phyloP scores from a whole-genome alignment of 163 green algal species.

The Prototheca wickerhamii region DNA sequence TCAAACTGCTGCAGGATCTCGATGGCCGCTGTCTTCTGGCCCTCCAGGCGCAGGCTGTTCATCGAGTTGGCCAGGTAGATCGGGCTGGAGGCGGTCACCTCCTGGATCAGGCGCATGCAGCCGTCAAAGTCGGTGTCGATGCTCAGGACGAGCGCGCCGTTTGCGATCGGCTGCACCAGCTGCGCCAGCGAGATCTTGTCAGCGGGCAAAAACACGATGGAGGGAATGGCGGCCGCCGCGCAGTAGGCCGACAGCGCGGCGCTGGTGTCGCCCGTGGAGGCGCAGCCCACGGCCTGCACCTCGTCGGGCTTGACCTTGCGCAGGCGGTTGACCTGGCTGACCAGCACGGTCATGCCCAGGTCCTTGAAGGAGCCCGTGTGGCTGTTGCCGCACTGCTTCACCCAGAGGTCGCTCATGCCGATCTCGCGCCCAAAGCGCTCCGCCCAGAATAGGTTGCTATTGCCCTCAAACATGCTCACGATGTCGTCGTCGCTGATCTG shows the following conservation, averaged over 20 bases:
- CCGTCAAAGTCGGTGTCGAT: slow-evolving; percentile 99
- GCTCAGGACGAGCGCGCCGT: slow-evolving; percentile 91
- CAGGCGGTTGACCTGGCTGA: slow-evolving; percentile 93
- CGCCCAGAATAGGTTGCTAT: slow-evolving; percentile 98
- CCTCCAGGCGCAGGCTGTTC: slow-evolving; percentile 94
- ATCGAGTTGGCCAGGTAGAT: slow-evolving; percentile 99
- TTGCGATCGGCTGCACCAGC: slow-evolving; percentile 97
- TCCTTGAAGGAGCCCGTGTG: slow-evolving; percentile 99
- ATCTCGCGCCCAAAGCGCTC: slow-evolving; percentile 93
- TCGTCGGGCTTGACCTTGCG: slow-evolving; percentile 73
- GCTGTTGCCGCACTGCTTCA: slow-evolving; percentile 99
- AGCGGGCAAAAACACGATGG: slow-evolving; percentile 88
- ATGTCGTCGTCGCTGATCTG: slow-evolving; percentile 78
- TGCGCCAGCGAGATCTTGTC: slow-evolving; percentile 97
- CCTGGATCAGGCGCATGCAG: slow-evolving; percentile 97
- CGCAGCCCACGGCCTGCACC: slow-evolving; percentile 93
- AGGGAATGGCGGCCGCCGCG: slow-evolving; percentile 82
- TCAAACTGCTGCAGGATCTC: slow-evolving; percentile 99
- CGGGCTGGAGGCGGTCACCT: slow-evolving; percentile 84
- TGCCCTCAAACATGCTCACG: slow-evolving; percentile 98
- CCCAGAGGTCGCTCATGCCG: slow-evolving; percentile 94
- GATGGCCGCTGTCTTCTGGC: slow-evolving; percentile 98
- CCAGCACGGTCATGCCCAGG: slow-evolving; percentile 97
- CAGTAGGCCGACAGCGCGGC: slow-evolving; percentile 96
- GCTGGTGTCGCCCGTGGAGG: slow-evolving; percentile 95